These are phyloP conservation scores for Vachellia pachyceras DNA, from an alignment of 306 rosid genomes.

Conservation along the genomic window DNA sequence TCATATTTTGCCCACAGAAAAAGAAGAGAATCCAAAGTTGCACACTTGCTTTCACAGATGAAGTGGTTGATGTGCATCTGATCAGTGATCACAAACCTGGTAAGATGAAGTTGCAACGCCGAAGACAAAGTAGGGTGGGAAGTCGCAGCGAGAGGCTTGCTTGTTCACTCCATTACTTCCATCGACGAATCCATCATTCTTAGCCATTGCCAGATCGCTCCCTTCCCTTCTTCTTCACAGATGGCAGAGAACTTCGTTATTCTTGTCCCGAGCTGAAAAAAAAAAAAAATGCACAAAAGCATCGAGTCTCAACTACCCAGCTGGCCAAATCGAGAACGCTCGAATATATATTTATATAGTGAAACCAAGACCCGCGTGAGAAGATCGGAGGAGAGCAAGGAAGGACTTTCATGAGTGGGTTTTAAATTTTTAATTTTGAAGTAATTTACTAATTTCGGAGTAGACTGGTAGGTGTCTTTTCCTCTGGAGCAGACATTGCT, in stretches of 20 bases:
- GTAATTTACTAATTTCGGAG: too few relatives aligned
- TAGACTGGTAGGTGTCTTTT: too few relatives aligned
- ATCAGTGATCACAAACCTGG: slow-evolving; percentile 55
- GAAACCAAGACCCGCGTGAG: too few relatives aligned
- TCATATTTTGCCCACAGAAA: not conserved
- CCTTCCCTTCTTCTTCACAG: not conserved
- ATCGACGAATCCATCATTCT: slow-evolving; percentile 45
- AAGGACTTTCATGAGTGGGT: too few relatives aligned
- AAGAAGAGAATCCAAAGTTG: not conserved
- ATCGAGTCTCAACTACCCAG: not conserved
- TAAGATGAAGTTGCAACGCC: slow-evolving; percentile 92
- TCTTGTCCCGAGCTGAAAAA: not conserved
- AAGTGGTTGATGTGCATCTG: not conserved
- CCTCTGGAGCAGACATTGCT: too few relatives aligned
- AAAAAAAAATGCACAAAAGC: not conserved
- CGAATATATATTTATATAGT: too few relatives aligned
- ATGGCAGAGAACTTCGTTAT: not conserved
- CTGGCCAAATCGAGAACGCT: too few relatives aligned
- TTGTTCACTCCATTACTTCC: slow-evolving; percentile 32
- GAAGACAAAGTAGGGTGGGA: slow-evolving; percentile 81
- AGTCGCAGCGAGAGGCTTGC: slow-evolving; percentile 62
- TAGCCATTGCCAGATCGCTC: slow-evolving; percentile 46
- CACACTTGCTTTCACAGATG: slow-evolving; percentile 1
- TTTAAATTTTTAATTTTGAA: too few relatives aligned
- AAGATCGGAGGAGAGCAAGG: too few relatives aligned